Evolutionary conservation across 2,329 filamentous ascomycete genomes (phyloP).

Genomic region (Keithomyces neogunnii): DNA sequence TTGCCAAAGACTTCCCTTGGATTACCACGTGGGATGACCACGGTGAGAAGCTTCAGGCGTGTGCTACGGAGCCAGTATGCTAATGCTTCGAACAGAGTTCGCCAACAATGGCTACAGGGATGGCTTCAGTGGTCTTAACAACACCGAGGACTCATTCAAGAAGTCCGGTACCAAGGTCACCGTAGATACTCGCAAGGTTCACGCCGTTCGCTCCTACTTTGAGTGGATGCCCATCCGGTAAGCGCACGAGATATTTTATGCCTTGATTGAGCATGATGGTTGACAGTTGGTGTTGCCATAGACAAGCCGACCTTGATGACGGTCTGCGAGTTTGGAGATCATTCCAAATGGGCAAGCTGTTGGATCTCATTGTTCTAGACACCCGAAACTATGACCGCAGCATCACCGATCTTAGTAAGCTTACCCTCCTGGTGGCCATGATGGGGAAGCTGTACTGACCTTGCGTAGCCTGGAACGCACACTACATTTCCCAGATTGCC

Average conservation of each 20-base stretch:
- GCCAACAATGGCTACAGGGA: slow-evolving; percentile 58
- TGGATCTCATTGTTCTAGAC: slow-evolving; percentile 62
- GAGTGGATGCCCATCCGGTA: slow-evolving; percentile 42
- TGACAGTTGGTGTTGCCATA: background rate
- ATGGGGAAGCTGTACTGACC: background rate
- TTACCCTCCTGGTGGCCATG: background rate
- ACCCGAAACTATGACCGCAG: slow-evolving; percentile 61
- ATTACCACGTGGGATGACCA: slow-evolving; percentile 39
- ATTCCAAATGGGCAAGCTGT: slow-evolving; percentile 56
- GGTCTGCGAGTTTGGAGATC: slow-evolving; percentile 60
- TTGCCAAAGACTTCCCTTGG: slow-evolving; percentile 34
- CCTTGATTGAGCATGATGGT: background rate
- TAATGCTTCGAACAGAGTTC: slow-evolving; percentile 29
- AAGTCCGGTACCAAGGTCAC: slow-evolving; percentile 45
- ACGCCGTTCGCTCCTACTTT: slow-evolving; percentile 62
- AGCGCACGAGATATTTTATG: too few relatives aligned
- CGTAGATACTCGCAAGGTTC: slow-evolving; percentile 66
- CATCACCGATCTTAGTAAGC: slow-evolving; percentile 40
- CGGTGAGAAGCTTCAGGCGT: slow-evolving; percentile 25
- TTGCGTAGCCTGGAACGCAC: slow-evolving; percentile 40
- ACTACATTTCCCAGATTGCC: slow-evolving; percentile 52
- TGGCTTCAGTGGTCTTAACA: slow-evolving; percentile 52
- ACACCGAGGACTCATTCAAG: slow-evolving; percentile 58
- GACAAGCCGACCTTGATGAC: slow-evolving; percentile 60
- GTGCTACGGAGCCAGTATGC: background rate